Percentiles rank a stretch among this genome's conserved stretches.
Evolutionary conservation across 2,329 filamentous ascomycete genomes (phyloP).

Genomic region (Fusarium drepaniforme): DNA sequence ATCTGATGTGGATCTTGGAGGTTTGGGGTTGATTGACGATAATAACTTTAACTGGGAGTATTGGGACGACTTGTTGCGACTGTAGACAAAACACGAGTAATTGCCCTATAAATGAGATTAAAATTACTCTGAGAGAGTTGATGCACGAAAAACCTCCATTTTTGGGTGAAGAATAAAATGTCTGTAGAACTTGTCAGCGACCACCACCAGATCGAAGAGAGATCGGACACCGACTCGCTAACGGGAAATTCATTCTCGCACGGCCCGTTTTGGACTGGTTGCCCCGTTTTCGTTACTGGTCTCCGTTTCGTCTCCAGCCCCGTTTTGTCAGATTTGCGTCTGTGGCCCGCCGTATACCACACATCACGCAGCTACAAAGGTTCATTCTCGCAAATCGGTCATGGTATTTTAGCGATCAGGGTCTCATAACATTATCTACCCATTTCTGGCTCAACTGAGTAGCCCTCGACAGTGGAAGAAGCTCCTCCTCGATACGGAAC

Average conservation of each 20-base stretch:
- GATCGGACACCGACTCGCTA: background rate
- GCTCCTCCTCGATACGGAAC: too few relatives aligned
- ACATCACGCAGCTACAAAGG: background rate
- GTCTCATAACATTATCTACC: background rate
- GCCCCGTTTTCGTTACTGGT: background rate
- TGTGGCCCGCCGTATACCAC: background rate
- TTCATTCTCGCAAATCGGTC: background rate
- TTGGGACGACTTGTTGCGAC: conserved; percentile 36
- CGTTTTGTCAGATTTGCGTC: background rate
- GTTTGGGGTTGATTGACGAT: conserved; percentile 7
- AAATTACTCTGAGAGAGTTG: background rate
- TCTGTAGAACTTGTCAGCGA: background rate
- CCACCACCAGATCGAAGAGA: background rate
- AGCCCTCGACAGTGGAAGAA: too few relatives aligned
- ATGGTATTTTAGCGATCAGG: background rate
- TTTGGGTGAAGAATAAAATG: background rate
- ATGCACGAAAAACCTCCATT: too few relatives aligned
- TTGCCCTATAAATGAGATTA: background rate
- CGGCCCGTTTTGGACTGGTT: background rate
- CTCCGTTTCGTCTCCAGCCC: background rate
- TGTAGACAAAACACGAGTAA: conserved; percentile 2
- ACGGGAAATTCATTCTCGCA: background rate
- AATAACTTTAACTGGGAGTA: conserved; percentile 33
- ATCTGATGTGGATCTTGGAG: background rate
- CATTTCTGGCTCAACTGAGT: too few relatives aligned